Base-by-base conservation (phyloP, 495 filamentous ascomycete species). In the Pseudoneurospora amorphoporcata region DNA sequence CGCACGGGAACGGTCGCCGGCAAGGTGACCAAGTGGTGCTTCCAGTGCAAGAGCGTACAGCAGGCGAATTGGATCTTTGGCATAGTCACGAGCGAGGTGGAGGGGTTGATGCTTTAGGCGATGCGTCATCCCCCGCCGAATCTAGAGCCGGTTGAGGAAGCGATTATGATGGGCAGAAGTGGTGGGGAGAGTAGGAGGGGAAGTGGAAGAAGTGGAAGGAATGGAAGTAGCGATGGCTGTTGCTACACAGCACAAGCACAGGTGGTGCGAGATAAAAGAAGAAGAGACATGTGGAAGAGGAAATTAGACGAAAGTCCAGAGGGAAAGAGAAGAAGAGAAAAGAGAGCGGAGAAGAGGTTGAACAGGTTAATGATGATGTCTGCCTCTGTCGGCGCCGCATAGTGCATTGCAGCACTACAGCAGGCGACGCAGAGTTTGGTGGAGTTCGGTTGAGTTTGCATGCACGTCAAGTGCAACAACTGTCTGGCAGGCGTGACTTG, bases 11-110 rank as follows among this genome's bases (percentile, higher is more conserved):
- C 91, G 35, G 89, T 97, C 2, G 87, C 85, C 5, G 91, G 91
- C 10, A 88, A 86, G 73, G 91, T 89, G 41, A 89, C 85, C 69
- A 90, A 94, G 68, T 97, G 92, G 86, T 93, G 94, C 86, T 90
- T 97, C 72, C 92, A 95, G 82, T 87, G 85, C 74, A 82, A 77
- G 71, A 85, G 78, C 39, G 76, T 77, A 8, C 68, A 79, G 68
- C 78, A 86, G 77, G 84, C 85, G 14, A 73, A 73, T 38, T 86
- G 83, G 84, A 84, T 87, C 40, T 83, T 83, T 70, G 73, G 75
- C 29, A 74, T 86, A 40, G 80, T 87, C 12, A 82, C 83, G 42
- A 75, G 81, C 35, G 84, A 86, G 80, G 82, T 86, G 61, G 45
- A 74, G 41, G 79, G 76, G 75, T 75, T 84, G 77, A 79, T 82